phyloP scores from a whole-genome alignment of 225 moss, liverwort and hornwort genomes.

The Marchantia paleacea region DNA sequence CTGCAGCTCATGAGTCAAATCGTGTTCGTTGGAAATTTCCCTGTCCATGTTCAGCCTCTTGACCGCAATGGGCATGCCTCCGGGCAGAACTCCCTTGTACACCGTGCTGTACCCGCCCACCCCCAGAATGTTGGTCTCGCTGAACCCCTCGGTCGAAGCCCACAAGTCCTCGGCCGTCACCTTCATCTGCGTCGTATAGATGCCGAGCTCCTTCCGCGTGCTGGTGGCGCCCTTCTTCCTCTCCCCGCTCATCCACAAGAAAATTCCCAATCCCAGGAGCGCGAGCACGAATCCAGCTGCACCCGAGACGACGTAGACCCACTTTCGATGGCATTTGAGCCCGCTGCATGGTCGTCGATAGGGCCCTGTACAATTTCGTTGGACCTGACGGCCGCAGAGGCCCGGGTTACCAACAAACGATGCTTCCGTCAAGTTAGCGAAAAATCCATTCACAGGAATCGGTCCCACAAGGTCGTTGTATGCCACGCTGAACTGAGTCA shows the following conservation, averaged over 20 bases:
- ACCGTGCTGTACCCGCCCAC: conserved; percentile 22
- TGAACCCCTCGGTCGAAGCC: conserved; percentile 9
- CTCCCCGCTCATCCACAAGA: conserved; percentile 4
- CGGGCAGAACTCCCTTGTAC: conserved; percentile 26
- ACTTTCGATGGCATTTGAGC: background rate
- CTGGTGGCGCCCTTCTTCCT: background rate
- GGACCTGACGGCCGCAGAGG: conserved; percentile 17
- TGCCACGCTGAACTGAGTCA: conserved; percentile 19
- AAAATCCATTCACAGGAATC: conserved; percentile 14
- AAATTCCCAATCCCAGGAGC: background rate
- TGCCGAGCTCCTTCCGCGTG: conserved; percentile 2
- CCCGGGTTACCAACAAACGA: conserved; percentile 24
- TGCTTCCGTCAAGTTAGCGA: conserved; percentile 6
- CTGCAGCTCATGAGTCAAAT: conserved; percentile 24
- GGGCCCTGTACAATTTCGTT: background rate
- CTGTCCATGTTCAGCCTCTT: conserved; percentile 22
- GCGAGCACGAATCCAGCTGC: conserved; percentile 19
- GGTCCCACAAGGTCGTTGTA: conserved; percentile 23
- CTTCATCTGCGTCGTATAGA: background rate
- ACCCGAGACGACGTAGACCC: conserved; percentile 14
- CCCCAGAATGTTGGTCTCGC: conserved; percentile 29
- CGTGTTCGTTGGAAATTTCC: background rate
- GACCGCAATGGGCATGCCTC: conserved; percentile 16
- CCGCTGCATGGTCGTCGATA: background rate
- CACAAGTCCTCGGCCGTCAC: conserved; percentile 14